These are phyloP conservation scores for Penicillium herquei DNA, from an alignment of 495 filamentous ascomycete genomes.

Conservation along the genomic window DNA sequence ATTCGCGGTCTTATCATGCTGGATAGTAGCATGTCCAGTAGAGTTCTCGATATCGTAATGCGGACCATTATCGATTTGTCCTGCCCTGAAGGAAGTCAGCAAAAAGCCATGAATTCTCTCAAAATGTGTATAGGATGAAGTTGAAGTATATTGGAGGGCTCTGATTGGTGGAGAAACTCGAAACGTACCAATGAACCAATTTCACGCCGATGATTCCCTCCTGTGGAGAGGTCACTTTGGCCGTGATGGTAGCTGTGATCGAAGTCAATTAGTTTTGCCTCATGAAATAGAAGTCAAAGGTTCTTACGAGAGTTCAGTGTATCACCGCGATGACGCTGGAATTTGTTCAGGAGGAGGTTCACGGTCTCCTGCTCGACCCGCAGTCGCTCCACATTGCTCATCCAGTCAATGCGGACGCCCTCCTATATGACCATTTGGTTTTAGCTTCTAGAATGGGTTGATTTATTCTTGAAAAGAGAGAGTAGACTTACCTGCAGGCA, in stretches of 20 bases:
- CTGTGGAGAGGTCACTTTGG: slow-evolving; percentile 48
- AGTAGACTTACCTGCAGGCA: slow-evolving; percentile 30
- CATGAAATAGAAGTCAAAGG: not conserved
- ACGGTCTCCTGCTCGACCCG: slow-evolving; percentile 33
- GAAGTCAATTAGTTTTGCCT: not conserved
- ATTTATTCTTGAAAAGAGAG: not conserved
- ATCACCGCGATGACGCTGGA: slow-evolving; percentile 51
- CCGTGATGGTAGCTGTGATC: slow-evolving; percentile 27
- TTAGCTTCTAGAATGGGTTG: not conserved
- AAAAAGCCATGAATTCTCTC: not conserved
- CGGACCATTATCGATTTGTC: slow-evolving; percentile 52
- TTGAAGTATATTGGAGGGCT: not conserved
- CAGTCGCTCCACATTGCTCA: slow-evolving; percentile 47
- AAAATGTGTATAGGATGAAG: not conserved
- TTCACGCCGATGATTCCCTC: slow-evolving; percentile 63
- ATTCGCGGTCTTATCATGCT: slow-evolving; percentile 35
- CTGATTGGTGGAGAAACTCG: slow-evolving; percentile 13
- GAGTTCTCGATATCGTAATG: slow-evolving; percentile 60
- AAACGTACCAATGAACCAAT: slow-evolving; percentile 58
- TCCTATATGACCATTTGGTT: not conserved
- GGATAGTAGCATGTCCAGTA: slow-evolving; percentile 43
- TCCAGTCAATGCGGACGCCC: slow-evolving; percentile 38
- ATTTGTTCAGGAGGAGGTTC: slow-evolving; percentile 41
- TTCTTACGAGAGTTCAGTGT: slow-evolving; percentile 55
- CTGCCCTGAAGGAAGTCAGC: slow-evolving; percentile 27